Evolutionary conservation across 169 alveolate genomes (phyloP).

Genomic region (Plasmodium malariae): DNA sequence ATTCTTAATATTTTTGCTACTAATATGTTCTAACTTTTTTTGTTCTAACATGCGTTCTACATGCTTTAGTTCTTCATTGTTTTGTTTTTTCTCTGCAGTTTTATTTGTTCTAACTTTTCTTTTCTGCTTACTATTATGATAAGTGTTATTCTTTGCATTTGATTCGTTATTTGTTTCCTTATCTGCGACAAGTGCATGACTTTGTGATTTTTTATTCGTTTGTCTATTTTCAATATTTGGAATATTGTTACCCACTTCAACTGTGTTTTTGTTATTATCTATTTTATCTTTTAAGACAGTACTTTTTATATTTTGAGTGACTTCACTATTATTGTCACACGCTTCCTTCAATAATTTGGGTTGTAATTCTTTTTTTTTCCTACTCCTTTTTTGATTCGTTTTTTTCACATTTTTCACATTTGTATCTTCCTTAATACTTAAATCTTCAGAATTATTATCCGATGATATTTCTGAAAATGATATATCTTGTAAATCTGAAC

Average conservation of each 20-base stretch:
- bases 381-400: conserved; percentile 13
- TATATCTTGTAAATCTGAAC: conserved; percentile 60
- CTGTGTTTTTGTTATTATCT: not conserved
- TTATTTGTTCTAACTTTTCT: not conserved
- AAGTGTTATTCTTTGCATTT: not conserved
- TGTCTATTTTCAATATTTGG: not conserved
- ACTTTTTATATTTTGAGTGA: not conserved
- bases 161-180: not conserved
- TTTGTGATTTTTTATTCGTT: not conserved
- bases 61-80: not conserved
- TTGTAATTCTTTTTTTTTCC: not conserved
- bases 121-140: conserved; percentile 1
- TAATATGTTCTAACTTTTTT: not conserved
- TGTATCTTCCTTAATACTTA: conserved; percentile 19
- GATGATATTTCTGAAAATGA: conserved; percentile 76
- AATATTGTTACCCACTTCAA: not conserved
- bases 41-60: conserved; percentile 8
- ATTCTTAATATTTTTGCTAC: conserved; percentile 12
- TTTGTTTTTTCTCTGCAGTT: not conserved
- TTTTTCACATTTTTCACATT: conserved; percentile 12
- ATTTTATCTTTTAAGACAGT: not conserved
- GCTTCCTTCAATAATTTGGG: not conserved
- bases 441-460: conserved; percentile 11
- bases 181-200: not conserved
- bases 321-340: not conserved